Conservation (phyloP, 495 filamentous ascomycete genomes). For the Saxispiralis lemnorum region DNA sequence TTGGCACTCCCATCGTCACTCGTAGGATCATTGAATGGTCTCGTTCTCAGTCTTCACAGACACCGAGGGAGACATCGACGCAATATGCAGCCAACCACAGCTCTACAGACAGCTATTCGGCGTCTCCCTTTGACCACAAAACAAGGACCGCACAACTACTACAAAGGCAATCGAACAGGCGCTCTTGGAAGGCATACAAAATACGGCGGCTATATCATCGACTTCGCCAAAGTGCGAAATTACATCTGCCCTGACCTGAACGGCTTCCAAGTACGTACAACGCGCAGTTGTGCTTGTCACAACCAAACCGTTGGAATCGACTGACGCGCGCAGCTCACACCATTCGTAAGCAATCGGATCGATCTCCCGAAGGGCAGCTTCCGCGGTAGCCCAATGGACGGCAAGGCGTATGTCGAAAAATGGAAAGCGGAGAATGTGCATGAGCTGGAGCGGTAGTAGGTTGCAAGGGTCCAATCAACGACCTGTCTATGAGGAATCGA, state of each 20-base stretch:
- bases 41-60: too few species aligned
- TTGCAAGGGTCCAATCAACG: too few species aligned
- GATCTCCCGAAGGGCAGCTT: not conserved
- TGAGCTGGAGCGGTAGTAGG: too few species aligned
- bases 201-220: conserved; percentile 64
- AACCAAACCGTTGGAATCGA: not conserved
- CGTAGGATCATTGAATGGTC: too few species aligned
- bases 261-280: conserved; percentile 47
- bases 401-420: not conserved
- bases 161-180: conserved; percentile 85
- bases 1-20: too few species aligned
- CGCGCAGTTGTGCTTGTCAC: not conserved
- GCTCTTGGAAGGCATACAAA: conserved; percentile 74
- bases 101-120: conserved; percentile 48
- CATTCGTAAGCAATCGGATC: not conserved
- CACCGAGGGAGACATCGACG: not conserved
- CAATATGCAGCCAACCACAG: conserved; percentile 49
- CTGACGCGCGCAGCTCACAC: not conserved
- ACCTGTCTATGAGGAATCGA: too few species aligned
- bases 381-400: not conserved
- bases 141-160: conserved; percentile 78
- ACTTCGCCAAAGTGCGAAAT: conserved; percentile 74
- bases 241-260: conserved; percentile 62
- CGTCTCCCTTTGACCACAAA: conserved; percentile 73
- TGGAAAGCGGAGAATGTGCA: not conserved